A percentile compares a stretch with the other conserved stretches of the same genome.
Conservation (phyloP, 2,329 filamentous ascomycete genomes). For the Ilyonectria robusta region DNA sequence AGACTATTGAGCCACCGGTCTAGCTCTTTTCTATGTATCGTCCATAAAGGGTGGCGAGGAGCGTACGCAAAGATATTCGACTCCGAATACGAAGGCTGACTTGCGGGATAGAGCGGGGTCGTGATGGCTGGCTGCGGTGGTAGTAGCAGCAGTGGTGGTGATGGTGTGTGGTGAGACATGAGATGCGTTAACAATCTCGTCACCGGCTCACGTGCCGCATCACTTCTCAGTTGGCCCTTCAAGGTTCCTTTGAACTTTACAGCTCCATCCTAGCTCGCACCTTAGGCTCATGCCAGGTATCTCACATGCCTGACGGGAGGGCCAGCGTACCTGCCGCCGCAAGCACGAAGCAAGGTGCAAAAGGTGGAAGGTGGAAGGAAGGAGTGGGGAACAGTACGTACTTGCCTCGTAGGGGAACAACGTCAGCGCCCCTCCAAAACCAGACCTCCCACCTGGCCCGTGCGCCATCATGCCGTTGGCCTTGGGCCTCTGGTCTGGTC, state of each 20-base stretch:
- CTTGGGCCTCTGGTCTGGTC: conserved; percentile 21
- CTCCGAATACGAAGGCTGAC: conserved; percentile 28
- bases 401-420: conserved; percentile 35
- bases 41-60: not conserved
- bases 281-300: not conserved
- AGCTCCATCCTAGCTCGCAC: not conserved
- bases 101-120: conserved; percentile 27
- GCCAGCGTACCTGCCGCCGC: conserved; percentile 4
- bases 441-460: conserved; percentile 41
- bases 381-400: conserved; percentile 30
- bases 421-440: conserved; percentile 40
- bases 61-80: not conserved
- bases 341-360: conserved; percentile 4
- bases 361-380: conserved; percentile 13
- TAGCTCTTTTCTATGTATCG: too few relatives aligned
- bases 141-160: conserved; percentile 15
- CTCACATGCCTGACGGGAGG: conserved; percentile 1
- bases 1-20: not conserved
- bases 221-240: not conserved
- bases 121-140: conserved; percentile 4
- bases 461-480: conserved; percentile 36
- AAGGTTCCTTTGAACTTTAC: not conserved
- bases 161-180: conserved; percentile 9
- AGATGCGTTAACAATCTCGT: conserved; percentile 7
- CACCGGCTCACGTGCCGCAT: conserved; percentile 24